Evolutionary conservation across 129 eudicot genomes (phyloP), one percentile per base, ranked within the genome.

Genomic region (Flaveria brownii): DNA sequence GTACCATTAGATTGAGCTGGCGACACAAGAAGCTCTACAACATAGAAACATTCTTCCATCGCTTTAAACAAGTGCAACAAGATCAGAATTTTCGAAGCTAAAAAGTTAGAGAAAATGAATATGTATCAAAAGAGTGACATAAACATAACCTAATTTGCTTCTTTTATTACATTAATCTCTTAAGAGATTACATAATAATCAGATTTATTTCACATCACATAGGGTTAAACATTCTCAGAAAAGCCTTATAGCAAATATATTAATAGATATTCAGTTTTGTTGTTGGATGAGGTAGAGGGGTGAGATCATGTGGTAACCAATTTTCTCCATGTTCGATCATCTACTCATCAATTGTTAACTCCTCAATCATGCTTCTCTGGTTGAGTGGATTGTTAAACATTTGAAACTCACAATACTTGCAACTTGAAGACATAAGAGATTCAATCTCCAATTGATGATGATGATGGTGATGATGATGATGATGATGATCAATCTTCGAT

Each of bases 361-460:
- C 97, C 70, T 84, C 97, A 39, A 89, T 70, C 86, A 84, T 75
- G 71, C 77, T 80, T 81, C 79, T 78, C 73, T 86, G 71, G 79
- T 74, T 76, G 55, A 89, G 83, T 30, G 92, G 87, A 72, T 85
- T 78, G 39, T 81, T 83, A 52, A 83, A 82, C 63, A 70, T 63
- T 33, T 88, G 90, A 50, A 82, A 73, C 81, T 87, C 96, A 65
- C 87, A 84, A 55, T 89, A 92, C 85, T 90, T 90, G 83, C 92
- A 85, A 60, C 85, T 87, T 12, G 78, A 72, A 28, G 85, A 83
- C 33, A 78, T 73, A 33, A 83, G 45, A 8, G 86, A 63, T 56
- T 66, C 83, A 16, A 66, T 20, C 28, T 80, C 88, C 56, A 79
- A 77, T 26, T 81, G 81, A 73, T 75, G 84, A 81, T 85, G 77